Base-by-base conservation (phyloP, 495 filamentous ascomycete genomes). In the Paragyromitra xinjiangensis region DNA sequence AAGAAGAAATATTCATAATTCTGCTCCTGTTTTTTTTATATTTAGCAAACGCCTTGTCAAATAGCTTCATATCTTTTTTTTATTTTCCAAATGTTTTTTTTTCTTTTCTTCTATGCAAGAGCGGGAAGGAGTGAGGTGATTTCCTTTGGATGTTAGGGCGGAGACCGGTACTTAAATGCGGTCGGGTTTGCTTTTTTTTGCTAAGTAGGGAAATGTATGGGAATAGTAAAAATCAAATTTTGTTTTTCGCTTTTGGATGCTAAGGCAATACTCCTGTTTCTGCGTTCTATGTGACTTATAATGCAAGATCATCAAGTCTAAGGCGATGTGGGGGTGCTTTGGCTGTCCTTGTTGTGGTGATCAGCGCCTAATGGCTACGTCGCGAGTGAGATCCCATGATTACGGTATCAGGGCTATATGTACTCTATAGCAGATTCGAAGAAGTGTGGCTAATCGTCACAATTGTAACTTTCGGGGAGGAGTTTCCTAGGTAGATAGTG, bases 31-130 rank as follows among this genome's bases (percentile, higher is more conserved):
- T 26, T 51, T 77, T 64, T 58, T 29, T 73, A 26, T 71, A 51
- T 73, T 51, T 72, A 77, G 69, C 26, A 73, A 34, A 9, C 42
- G 19, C 61, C 63, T 73, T 77, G 69, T 77, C 74, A 58, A 73
- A 77, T 77, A 73, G 74, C 61, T 73, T 77, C 61, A 40, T 73
- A 77, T 73, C 48, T 61, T 69, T 53, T 3, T 72, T 73, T 26
- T 42, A 22, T 55, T 55, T 59, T 19, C 61, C 16, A 50, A 45
- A 58, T 44, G 16, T 45, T 40, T 71, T 62, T 70, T 48, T 62
- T 40, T n/a, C 53, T 37, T 42, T 42, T 24, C 4, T 19, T 37
- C 14, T 37, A 26, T 50, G 9, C 12, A 22, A 44, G 19, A 16
- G 63, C 11, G 16, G 58, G n/a, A 6, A 37, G 12, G 26, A 16